Percentiles rank a stretch among this genome's conserved stretches.
Evolutionary conservation across 139 green algal genomes (phyloP).

Genomic region (Limnomonas spitsbergensis): DNA sequence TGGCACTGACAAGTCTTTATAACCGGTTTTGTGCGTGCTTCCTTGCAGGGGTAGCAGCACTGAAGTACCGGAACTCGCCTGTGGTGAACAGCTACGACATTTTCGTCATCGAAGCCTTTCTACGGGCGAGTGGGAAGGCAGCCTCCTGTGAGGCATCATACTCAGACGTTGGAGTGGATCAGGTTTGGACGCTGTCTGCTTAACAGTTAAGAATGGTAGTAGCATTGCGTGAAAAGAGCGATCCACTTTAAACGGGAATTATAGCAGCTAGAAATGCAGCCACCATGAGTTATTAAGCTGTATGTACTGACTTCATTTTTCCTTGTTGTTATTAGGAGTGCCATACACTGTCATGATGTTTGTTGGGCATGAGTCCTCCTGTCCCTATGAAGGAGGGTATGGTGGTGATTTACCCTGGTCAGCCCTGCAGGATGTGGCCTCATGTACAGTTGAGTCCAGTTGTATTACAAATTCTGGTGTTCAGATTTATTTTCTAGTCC

Average conservation of each 20-base stretch:
- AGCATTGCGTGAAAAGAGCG: neutral
- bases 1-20: no score
- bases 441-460: no score
- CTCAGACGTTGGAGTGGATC: slow-evolving; percentile 19
- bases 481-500: no score
- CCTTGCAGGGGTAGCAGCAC: slow-evolving; percentile 38
- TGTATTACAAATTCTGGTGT: no score
- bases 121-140: slow-evolving; percentile 45
- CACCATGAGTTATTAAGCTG: neutral
- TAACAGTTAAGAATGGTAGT: neutral
- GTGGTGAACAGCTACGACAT: slow-evolving; percentile 60
- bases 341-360: neutral
- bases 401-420: no score
- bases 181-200: slow-evolving; percentile 9
- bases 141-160: slow-evolving; percentile 19
- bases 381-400: no score
- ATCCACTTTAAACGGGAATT: neutral
- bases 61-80: slow-evolving; percentile 42
- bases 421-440: no score
- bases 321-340: neutral
- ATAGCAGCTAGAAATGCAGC: no score
- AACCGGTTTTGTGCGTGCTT: no score
- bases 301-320: neutral
- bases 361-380: neutral
- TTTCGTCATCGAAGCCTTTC: slow-evolving; percentile 49